Conservation (phyloP, 257 asterid genomes). For the Capsicum chinense region DNA sequence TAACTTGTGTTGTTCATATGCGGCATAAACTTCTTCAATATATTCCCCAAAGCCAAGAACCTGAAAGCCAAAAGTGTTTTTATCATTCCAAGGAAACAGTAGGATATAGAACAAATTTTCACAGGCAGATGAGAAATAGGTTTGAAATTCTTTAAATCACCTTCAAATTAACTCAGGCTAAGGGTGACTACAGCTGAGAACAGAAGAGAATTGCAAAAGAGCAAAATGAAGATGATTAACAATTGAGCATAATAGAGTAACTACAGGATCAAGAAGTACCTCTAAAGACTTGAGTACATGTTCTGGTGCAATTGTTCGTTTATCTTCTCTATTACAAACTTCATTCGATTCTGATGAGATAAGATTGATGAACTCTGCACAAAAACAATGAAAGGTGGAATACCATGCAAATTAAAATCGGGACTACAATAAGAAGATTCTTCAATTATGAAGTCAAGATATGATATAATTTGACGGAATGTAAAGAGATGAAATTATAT, state of each 20-base stretch:
- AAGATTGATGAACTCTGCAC: slow-evolving; percentile 88
- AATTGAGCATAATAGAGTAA: not conserved
- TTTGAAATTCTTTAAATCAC: not conserved
- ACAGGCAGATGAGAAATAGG: not conserved
- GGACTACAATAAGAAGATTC: not conserved
- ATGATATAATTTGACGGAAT: not conserved
- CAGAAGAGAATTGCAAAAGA: not conserved
- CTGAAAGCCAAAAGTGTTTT: slow-evolving; percentile 41
- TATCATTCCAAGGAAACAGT: not conserved
- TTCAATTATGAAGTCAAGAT: not conserved
- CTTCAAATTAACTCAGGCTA: slow-evolving; percentile 9
- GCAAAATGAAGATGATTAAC: not conserved
- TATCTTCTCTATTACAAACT: slow-evolving; percentile 88
- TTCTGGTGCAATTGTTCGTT: slow-evolving; percentile 92
- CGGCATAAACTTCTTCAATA: slow-evolving; percentile 86
- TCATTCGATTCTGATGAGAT: slow-evolving; percentile 96
- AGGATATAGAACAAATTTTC: not conserved
- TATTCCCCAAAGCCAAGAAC: slow-evolving; percentile 96
- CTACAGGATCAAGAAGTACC: slow-evolving; percentile 49
- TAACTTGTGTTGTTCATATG: slow-evolving; percentile 90
- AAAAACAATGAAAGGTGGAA: not conserved
- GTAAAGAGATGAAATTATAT: not conserved
- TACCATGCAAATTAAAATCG: not conserved
- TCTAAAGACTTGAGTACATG: slow-evolving; percentile 91
- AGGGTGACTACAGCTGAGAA: not conserved